These are phyloP conservation scores for Coemansia sp. DNA, from an alignment of 192 early-diverging fungal genomes.

Conservation along the genomic window DNA sequence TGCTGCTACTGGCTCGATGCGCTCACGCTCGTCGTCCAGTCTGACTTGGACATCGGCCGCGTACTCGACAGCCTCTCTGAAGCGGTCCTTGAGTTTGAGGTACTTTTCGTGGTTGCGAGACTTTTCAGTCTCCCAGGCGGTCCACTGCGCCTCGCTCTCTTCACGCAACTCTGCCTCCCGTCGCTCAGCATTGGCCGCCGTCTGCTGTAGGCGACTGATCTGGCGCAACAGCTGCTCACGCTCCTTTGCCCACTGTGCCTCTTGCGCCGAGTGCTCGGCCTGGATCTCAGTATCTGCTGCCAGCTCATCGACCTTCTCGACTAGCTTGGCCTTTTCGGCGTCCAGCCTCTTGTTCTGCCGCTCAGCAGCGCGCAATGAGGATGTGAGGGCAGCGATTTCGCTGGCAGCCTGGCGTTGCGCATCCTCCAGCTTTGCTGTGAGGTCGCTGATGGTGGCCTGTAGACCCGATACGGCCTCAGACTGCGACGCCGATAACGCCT, in stretches of 20 bases:
- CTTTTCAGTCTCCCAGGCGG: constrained; percentile 50
- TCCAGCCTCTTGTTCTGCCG: constrained; percentile 28
- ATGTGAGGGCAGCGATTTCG: constrained; percentile 13
- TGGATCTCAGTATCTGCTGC: constrained; percentile 23
- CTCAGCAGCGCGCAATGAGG: constrained; percentile 27
- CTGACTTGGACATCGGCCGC: constrained; percentile 30
- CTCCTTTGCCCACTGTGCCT: constrained; percentile 39
- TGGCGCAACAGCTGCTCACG: constrained; percentile 45
- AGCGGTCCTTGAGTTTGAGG: constrained; percentile 32
- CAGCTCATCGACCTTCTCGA: constrained; percentile 28
- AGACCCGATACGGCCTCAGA: constrained; percentile 24
- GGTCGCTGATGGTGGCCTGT: constrained; percentile 35
- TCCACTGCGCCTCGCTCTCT: constrained; percentile 47
- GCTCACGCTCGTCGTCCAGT: constrained; percentile 31
- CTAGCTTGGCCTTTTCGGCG: constrained; percentile 27
- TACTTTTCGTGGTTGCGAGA: constrained; percentile 43
- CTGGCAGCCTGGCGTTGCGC: constrained; percentile 26
- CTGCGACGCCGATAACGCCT: constrained; percentile 38
- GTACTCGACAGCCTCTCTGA: constrained; percentile 46
- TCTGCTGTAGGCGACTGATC: constrained; percentile 37
- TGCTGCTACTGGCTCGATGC: constrained; percentile 2
- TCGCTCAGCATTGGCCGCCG: constrained; percentile 34
- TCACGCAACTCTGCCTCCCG: constrained; percentile 51
- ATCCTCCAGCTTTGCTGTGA: constrained; percentile 33
- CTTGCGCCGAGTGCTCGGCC: constrained; percentile 19